These are phyloP conservation scores for Scopulariopsis brevicaulis DNA, from an alignment of 2,329 filamentous ascomycete genomes.

Conservation along the genomic window DNA sequence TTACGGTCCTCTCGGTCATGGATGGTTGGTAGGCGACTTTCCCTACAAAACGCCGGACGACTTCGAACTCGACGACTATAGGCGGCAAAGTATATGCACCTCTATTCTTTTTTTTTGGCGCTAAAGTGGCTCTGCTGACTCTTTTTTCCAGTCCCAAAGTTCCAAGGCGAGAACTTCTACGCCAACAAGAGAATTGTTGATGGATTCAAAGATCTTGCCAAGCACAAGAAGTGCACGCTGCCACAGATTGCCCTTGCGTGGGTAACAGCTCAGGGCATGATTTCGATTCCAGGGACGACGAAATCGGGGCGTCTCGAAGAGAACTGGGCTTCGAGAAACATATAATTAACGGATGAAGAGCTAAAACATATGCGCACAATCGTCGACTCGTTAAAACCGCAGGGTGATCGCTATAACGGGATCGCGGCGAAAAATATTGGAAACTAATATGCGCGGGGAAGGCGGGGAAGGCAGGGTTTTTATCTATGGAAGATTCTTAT, in stretches of 20 bases:
- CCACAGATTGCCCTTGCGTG: conserved; percentile 25
- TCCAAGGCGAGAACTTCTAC: conserved; percentile 32
- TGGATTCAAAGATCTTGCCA: conserved; percentile 25
- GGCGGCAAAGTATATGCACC: conserved; percentile 21
- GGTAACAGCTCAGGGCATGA: conserved; percentile 26
- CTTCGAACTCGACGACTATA: conserved; percentile 28
- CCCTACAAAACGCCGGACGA: conserved; percentile 29
- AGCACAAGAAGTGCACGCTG: conserved; percentile 15
- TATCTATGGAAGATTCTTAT: too few relatives aligned
- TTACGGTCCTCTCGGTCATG: conserved; percentile 32
- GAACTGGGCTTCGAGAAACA: conserved; percentile 23
- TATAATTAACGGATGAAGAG: conserved; percentile 24
- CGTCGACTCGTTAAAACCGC: too few relatives aligned
- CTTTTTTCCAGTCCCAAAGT: conserved; percentile 17
- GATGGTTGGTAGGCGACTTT: conserved; percentile 33
- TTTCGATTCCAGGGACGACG: conserved; percentile 33
- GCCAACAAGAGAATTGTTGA: conserved; percentile 27
- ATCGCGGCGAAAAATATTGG: too few relatives aligned
- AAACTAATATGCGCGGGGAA: too few relatives aligned
- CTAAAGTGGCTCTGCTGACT: too few relatives aligned
- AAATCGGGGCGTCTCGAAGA: conserved; percentile 24
- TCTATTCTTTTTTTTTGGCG: neutral
- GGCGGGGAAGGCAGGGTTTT: too few relatives aligned
- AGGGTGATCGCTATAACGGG: too few relatives aligned
- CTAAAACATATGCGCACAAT: too few relatives aligned